A percentile compares a stretch with the other conserved stretches of the same genome.
phyloP scores from a whole-genome alignment of 1,284 basidiomycete species.

The Somion occarium region DNA sequence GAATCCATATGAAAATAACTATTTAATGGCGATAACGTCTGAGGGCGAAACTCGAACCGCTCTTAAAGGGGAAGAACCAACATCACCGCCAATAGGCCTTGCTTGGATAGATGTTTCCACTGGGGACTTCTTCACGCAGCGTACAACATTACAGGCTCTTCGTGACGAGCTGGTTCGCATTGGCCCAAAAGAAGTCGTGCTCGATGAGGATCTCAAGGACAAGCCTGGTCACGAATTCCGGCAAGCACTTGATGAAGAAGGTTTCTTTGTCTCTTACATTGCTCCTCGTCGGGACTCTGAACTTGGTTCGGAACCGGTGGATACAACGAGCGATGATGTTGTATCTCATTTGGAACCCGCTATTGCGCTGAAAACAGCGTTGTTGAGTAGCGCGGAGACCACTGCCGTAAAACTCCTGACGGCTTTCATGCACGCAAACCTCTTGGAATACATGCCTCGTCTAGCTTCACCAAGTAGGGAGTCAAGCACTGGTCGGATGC shows the following conservation, averaged over 20 bases:
- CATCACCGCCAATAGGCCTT: constrained; percentile 40
- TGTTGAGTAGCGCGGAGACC: constrained; percentile 35
- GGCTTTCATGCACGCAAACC: constrained; percentile 62
- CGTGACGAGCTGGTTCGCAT: constrained; percentile 85
- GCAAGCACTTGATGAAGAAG: constrained; percentile 45
- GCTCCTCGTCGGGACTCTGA: constrained; percentile 13
- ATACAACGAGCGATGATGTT: constrained; percentile 12
- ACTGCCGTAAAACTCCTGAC: constrained; percentile 66
- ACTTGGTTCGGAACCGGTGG: background rate
- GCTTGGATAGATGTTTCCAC: constrained; percentile 97
- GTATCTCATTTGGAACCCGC: constrained; percentile 7
- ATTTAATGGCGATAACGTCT: constrained; percentile 61
- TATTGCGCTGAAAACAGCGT: constrained; percentile 1
- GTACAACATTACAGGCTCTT: constrained; percentile 48
- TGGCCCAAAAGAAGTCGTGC: constrained; percentile 77
- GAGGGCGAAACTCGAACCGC: background rate
- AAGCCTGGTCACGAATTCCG: constrained; percentile 39
- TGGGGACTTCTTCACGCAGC: constrained; percentile 85
- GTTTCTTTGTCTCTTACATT: constrained; percentile 47
- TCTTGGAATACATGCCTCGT: constrained; percentile 77
- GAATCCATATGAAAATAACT: constrained; percentile 83
- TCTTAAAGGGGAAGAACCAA: background rate
- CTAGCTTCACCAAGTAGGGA: constrained; percentile 62
- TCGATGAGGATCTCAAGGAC: constrained; percentile 44
- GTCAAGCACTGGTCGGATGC: constrained; percentile 60